Evolutionary conservation across 352 stramenopile species (phyloP), one percentile per base, ranked within the genome.

Genomic region (Phytopythium vexans): DNA sequence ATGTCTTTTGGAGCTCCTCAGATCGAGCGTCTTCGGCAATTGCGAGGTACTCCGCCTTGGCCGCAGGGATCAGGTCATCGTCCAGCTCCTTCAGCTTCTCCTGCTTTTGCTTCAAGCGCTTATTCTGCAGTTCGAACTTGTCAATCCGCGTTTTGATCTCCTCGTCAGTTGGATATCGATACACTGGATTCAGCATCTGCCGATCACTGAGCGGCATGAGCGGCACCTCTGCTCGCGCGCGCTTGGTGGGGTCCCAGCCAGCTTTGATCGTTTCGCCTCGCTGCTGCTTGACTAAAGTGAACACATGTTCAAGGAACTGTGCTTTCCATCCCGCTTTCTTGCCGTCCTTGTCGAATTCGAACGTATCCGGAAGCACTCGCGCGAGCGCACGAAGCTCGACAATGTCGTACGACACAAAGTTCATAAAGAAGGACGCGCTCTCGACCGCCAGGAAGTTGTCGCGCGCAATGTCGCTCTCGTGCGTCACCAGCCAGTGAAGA

Each of bases 341-440:
- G 32, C 74, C 66, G 31, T 91, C 82, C 52, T 89, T 89, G 56
- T 93, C 82, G 52, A 89, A 84, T 5, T 86, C 74, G 50, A 93
- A 93, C 4, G 5, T 54, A 10, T 74, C 67, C 0, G 82, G 82
- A 16, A 93, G 51, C 31, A 88, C 61, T 1, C 58, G 41, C 6
- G 61, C 67, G 31, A 89, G 42, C 1, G 76, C 82, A 8, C 78
- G 78, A 41, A 89, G 64, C 41, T 93, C 80, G 12, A 76, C 33
- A 52, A 93, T 80, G 49, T 93, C 82, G 41, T 87, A 86, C 2
- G 33, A 56, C 11, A 58, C 59, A 36, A 91, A 85, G 47, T 90
- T 88, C n/a, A 75, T 52, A 49, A 93, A 93, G 34, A 63, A 80
- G 0, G 72, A 37, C 5, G 76, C 82, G 33, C 68, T 71, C 52